Evolutionary conservation across 108 stramenopile species (phyloP).

Genomic region (Cyclotella cryptica): DNA sequence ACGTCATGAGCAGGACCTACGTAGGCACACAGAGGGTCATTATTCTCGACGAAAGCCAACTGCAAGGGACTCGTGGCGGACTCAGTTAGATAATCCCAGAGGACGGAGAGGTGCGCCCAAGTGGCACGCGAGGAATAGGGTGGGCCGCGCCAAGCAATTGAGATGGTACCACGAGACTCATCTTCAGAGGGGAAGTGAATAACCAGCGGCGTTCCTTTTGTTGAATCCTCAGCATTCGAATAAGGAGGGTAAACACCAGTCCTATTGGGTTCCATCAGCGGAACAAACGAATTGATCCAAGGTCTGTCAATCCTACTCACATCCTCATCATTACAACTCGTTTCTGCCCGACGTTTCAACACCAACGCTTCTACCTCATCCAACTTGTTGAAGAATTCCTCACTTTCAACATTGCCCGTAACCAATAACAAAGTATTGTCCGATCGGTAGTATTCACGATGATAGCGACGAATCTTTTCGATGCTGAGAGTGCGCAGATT

Average conservation of each 20-base stretch:
- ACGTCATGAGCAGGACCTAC: slow-evolving; percentile 48
- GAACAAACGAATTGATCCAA: slow-evolving; percentile 37
- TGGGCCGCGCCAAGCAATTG: slow-evolving; percentile 52
- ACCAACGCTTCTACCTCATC: slow-evolving; percentile 50
- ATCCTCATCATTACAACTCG: background rate
- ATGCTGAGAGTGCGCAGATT: slow-evolving; percentile 43
- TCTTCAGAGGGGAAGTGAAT: slow-evolving; percentile 52
- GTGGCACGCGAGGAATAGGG: slow-evolving; percentile 18
- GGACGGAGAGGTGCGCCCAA: slow-evolving; percentile 36
- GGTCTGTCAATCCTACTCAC: slow-evolving; percentile 35
- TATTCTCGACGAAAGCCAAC: slow-evolving; percentile 51
- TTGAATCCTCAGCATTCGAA: background rate
- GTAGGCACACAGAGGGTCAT: slow-evolving; percentile 50
- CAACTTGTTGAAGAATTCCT: slow-evolving; percentile 43
- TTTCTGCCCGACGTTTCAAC: slow-evolving; percentile 20
- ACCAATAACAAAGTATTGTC: slow-evolving; percentile 48
- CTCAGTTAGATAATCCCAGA: slow-evolving; percentile 52
- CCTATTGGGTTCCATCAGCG: slow-evolving; percentile 30
- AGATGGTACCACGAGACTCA: slow-evolving; percentile 49
- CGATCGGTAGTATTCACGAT: slow-evolving; percentile 50
- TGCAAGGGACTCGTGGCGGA: slow-evolving; percentile 51
- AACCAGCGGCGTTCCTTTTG: slow-evolving; percentile 19
- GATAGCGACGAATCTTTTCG: slow-evolving; percentile 48
- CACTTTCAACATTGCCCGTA: slow-evolving; percentile 46
- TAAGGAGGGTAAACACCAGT: slow-evolving; percentile 42